Evolutionary conservation across 345 rosid genomes (phyloP).

Genomic region (Stellera chamaejasme): DNA sequence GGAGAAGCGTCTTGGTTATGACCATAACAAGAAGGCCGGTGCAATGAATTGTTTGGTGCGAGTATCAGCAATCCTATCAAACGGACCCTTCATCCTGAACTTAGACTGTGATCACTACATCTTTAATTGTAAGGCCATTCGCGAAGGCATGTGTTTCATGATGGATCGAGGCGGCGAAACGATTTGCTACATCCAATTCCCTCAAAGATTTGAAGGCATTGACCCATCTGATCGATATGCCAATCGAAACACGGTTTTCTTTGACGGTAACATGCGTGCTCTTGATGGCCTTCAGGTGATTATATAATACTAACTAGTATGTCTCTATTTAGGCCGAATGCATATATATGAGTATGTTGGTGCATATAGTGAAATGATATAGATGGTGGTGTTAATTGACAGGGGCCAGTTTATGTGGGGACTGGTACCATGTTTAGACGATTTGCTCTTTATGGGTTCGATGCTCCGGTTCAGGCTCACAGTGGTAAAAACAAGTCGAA

Average conservation of each 20-base stretch:
- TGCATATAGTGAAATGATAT: background rate
- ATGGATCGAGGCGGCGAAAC: conserved; percentile 91
- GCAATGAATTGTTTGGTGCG: conserved; percentile 93
- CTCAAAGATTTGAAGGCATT: conserved; percentile 94
- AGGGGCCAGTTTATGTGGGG: conserved; percentile 96
- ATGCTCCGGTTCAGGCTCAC: conserved; percentile 38
- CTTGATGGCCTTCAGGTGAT: conserved; percentile 88
- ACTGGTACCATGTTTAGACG: conserved; percentile 90
- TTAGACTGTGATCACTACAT: conserved; percentile 97
- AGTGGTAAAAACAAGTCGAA: conserved; percentile 27
- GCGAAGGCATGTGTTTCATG: conserved; percentile 99
- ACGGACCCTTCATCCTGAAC: conserved; percentile 94
- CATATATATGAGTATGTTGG: background rate
- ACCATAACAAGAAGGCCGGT: conserved; percentile 96
- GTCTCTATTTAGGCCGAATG: background rate
- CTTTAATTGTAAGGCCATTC: conserved; percentile 73
- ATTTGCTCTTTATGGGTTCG: conserved; percentile 88
- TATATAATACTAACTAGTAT: no score
- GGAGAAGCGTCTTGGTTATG: conserved; percentile 90
- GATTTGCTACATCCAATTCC: conserved; percentile 92
- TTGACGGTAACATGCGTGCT: conserved; percentile 97
- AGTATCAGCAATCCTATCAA: conserved; percentile 78
- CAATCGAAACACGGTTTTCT: conserved; percentile 86
- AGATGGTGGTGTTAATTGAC: background rate
- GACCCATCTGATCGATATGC: conserved; percentile 97